Conservation (phyloP, 2,329 filamentous ascomycete genomes). For the Penicillium griseofulvum region DNA sequence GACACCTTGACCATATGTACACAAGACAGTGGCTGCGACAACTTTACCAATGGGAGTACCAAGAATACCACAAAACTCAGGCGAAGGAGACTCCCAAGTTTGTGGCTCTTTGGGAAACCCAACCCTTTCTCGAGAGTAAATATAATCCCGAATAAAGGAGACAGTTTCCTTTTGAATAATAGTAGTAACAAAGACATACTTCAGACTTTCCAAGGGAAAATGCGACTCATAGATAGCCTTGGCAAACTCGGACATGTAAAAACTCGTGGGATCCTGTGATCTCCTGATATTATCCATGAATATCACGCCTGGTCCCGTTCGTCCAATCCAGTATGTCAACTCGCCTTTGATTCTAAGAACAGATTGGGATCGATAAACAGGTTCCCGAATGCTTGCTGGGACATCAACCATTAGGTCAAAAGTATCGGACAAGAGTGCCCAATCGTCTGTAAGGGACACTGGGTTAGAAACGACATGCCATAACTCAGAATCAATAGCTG, state of each 20-base stretch:
- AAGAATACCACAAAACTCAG: constrained; percentile 5
- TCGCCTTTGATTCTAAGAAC: neutral
- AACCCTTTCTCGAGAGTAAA: neutral
- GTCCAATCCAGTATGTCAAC: neutral
- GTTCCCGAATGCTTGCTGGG: neutral
- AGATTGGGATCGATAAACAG: neutral
- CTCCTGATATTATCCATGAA: neutral
- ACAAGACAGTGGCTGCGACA: constrained; percentile 1
- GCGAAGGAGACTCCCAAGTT: constrained; percentile 5
- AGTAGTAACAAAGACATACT: neutral
- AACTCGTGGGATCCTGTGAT: neutral
- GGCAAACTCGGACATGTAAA: constrained; percentile 3
- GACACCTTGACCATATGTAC: constrained; percentile 6
- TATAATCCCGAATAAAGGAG: neutral
- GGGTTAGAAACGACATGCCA: neutral
- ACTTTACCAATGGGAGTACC: constrained; percentile 11
- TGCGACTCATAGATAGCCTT: constrained; percentile 1
- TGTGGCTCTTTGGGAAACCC: neutral
- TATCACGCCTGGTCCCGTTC: constrained; percentile 3
- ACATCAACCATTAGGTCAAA: neutral
- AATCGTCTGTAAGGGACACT: neutral
- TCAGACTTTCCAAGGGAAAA: neutral
- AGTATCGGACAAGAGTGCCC: neutral
- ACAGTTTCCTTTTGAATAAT: neutral
- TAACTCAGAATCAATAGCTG: neutral